These are phyloP conservation scores for Cryptococcus floricola DNA, from an alignment of 1,284 basidiomycete genomes.

Conservation along the genomic window DNA sequence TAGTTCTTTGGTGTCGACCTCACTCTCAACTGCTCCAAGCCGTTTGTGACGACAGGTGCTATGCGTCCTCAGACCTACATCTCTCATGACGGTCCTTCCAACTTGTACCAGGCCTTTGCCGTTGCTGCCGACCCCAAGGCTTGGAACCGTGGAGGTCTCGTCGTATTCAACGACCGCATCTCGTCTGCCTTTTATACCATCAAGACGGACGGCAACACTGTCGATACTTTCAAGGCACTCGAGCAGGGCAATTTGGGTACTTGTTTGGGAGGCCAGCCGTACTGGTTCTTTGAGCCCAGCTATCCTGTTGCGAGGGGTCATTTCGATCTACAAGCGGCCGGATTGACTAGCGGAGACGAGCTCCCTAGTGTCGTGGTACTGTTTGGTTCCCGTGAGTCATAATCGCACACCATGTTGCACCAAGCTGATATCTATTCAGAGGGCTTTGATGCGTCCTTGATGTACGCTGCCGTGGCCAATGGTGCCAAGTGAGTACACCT, in stretches of 20 bases:
- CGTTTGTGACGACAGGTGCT: slow-evolving; percentile 42
- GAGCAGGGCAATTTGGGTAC: slow-evolving; percentile 36
- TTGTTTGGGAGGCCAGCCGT: slow-evolving; percentile 26
- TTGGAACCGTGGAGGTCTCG: slow-evolving; percentile 29
- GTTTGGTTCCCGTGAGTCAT: slow-evolving; percentile 11
- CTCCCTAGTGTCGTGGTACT: slow-evolving; percentile 12
- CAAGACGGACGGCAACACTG: slow-evolving; percentile 34
- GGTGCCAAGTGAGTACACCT: slow-evolving; percentile 12
- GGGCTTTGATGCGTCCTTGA: slow-evolving; percentile 13
- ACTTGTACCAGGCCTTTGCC: slow-evolving; percentile 36
- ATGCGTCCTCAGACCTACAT: slow-evolving; percentile 43
- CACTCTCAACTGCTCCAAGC: slow-evolving; percentile 25
- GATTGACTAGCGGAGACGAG: background rate
- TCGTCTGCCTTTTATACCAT: slow-evolving; percentile 32
- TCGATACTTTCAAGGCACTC: slow-evolving; percentile 40
- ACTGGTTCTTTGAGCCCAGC: slow-evolving; percentile 25
- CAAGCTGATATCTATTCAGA: background rate
- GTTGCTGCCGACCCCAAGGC: slow-evolving; percentile 25
- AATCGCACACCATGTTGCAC: background rate
- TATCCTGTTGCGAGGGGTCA: slow-evolving; percentile 11
- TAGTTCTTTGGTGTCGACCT: slow-evolving; percentile 15
- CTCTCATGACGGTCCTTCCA: slow-evolving; percentile 36
- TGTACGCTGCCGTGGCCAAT: slow-evolving; percentile 13
- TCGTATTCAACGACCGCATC: slow-evolving; percentile 42
- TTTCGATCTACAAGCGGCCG: slow-evolving; percentile 3